Percentiles rank a stretch among this genome's conserved stretches.
These are phyloP conservation scores for Candida bentonensis DNA, from an alignment of 805 yeast genomes.

Conservation along the genomic window DNA sequence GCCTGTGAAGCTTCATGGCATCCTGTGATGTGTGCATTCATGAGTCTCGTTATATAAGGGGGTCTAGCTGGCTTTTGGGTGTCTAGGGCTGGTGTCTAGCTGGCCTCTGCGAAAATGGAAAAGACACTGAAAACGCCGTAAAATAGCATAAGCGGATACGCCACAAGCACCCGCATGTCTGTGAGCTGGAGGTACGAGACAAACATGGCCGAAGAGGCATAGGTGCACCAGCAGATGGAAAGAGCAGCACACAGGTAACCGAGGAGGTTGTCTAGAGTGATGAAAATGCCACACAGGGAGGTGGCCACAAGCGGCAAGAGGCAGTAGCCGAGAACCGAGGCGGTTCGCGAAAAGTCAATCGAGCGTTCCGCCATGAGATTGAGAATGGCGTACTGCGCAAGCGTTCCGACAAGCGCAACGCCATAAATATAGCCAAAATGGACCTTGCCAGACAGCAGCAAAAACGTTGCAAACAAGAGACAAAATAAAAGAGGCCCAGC, in stretches of 20 bases:
- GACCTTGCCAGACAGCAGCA: conserved; percentile 76
- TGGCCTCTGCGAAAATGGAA: conserved; percentile 69
- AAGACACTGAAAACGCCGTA: conserved; percentile 89
- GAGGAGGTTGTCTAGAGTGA: conserved; percentile 51
- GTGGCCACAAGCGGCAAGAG: conserved; percentile 74
- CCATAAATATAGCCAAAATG: conserved; percentile 97
- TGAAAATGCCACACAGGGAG: conserved; percentile 54
- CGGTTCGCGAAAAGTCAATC: conserved; percentile 49
- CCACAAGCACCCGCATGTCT: conserved; percentile 79
- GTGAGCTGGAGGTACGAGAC: conserved; percentile 70
- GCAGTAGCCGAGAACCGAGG: conserved; percentile 89
- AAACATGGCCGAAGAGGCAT: conserved; percentile 84
- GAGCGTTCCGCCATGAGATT: conserved; percentile 59
- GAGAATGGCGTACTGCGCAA: conserved; percentile 70
- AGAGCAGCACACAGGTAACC: conserved; percentile 61
- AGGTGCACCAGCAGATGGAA: conserved; percentile 81
- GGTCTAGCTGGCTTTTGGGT: no score
- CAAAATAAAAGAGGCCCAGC: conserved; percentile 93
- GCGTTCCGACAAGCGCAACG: conserved; percentile 81
- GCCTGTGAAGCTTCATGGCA: no score
- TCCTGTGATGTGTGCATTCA: no score
- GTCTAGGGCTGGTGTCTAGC: no score
- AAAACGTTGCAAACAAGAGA: conserved; percentile 67
- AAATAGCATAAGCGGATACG: conserved; percentile 84
- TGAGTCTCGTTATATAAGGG: no score